These are phyloP conservation scores for Aegilops longissima DNA, from an alignment of 176 grass and related monocot genomes.

Conservation along the genomic window DNA sequence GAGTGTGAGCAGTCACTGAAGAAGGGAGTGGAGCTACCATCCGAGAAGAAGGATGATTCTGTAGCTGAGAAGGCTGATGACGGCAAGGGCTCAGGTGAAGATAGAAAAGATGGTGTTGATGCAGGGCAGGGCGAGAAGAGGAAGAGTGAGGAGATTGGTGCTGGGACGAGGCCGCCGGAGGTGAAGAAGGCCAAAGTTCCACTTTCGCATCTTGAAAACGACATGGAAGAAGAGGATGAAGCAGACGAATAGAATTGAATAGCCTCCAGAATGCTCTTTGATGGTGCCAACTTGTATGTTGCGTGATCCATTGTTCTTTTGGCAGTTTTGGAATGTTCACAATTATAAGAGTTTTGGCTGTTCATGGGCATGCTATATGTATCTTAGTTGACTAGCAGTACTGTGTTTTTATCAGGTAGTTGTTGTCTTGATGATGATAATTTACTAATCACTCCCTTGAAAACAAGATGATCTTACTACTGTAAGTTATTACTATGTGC, in stretches of 20 bases:
- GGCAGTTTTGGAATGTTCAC: neutral
- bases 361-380: neutral
- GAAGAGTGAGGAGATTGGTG: constrained; percentile 41
- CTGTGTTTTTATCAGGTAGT: neutral
- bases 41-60: constrained; percentile 40
- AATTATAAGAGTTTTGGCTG: neutral
- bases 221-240: constrained; percentile 52
- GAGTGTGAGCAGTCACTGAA: constrained; percentile 56
- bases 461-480: neutral
- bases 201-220: constrained; percentile 84
- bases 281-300: neutral
- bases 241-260: constrained; percentile 27
- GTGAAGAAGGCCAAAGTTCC: constrained; percentile 76
- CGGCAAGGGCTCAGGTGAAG: constrained; percentile 28
- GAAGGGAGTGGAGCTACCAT: constrained; percentile 43
- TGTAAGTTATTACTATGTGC: neutral
- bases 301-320: neutral
- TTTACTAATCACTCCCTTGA: neutral
- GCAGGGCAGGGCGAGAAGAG: constrained; percentile 53
- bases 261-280: neutral
- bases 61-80: constrained; percentile 23
- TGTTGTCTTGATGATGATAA: neutral
- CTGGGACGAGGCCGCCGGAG: neutral
- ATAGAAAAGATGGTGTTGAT: constrained; percentile 28
- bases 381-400: neutral